Evolutionary conservation across 208 protist species (phyloP), one percentile per base, ranked within the genome.

Genomic region (Crithidia brevicula): DNA sequence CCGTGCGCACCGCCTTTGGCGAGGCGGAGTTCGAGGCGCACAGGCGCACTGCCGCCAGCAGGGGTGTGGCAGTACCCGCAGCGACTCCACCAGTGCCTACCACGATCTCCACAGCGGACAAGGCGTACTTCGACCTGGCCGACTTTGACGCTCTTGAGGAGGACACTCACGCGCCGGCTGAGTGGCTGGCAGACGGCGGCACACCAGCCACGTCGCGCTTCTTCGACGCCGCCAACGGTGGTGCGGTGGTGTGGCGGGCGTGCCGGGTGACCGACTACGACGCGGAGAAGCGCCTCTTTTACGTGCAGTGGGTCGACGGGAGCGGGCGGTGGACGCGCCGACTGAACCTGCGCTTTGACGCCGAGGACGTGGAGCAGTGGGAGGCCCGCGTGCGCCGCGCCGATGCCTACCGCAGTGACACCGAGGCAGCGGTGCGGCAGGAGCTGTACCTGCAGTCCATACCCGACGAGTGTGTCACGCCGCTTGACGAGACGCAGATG

Each of bases 331-430:
- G 86, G 89, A 93, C 93, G 22, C 81, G 80, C 25, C 81, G 94
- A 20, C 80, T 98, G 28, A 98, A 98, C 81, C 88, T 98, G 38
- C 78, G 89, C 33, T 98, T 98, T 63, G 89, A 95, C 60, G 82
- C 18, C 4, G 94, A 98, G 77, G 78, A 93, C 42, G 79, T 86
- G 58, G 61, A 50, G 28, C 33, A 31, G 56, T 98, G 94, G 92
- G 67, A 82, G 59, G 74, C 89, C 47, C 90, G 94, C 38, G 75
- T 94, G 46, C 80, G 72, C 6, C 77, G 74, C 20, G 92, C 94
- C 10, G 77, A 91, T 46, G 76, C 42, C n/a, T 89, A 90, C 64
- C 89, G 91, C 52, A 47, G 61, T n/a, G 78, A 84, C 30, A 89
- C 83, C 6, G 89, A 98, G 67, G 83, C 86, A 4, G 75, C 73